These are phyloP conservation scores for Lindgomyces ingoldianus DNA, from an alignment of 495 filamentous ascomycete species.

Conservation along the genomic window DNA sequence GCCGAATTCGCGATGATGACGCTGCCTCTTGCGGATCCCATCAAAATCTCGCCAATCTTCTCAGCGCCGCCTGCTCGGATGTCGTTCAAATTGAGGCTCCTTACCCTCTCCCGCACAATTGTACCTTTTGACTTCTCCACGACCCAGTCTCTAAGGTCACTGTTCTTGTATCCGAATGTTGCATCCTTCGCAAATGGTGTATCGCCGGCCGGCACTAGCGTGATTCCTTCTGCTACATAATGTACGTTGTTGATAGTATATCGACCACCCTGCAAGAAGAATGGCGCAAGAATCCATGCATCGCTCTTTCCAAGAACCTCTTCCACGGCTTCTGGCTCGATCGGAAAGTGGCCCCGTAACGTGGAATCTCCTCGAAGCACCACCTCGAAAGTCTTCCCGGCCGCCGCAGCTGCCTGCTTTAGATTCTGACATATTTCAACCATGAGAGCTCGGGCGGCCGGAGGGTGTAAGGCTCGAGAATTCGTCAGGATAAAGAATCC, in stretches of 20 bases:
- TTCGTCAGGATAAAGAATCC: constrained; percentile 63
- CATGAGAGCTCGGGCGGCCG: constrained; percentile 49
- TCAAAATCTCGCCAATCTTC: constrained; percentile 47
- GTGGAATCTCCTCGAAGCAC: constrained; percentile 58
- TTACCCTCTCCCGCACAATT: constrained; percentile 44
- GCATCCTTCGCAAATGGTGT: constrained; percentile 58
- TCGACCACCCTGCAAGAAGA: constrained; percentile 57
- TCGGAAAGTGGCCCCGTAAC: constrained; percentile 56
- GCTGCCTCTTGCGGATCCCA: constrained; percentile 42
- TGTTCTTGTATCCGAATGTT: constrained; percentile 55
- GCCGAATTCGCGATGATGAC: constrained; percentile 57
- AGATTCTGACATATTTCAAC: constrained; percentile 53
- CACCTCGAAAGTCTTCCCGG: constrained; percentile 50
- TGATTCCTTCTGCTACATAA: constrained; percentile 53
- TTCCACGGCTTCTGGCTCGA: constrained; percentile 54
- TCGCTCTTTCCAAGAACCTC: constrained; percentile 50
- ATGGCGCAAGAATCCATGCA: constrained; percentile 54
- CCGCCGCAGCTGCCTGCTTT: constrained; percentile 44
- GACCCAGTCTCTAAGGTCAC: constrained; percentile 54
- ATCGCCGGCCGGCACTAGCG: constrained; percentile 50
- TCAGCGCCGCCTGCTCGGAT: constrained; percentile 50
- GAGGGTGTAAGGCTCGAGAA: constrained; percentile 54
- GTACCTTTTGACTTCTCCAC: constrained; percentile 48
- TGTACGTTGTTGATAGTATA: constrained; percentile 57
- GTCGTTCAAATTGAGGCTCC: constrained; percentile 48